Percentiles rank a stretch among this genome's conserved stretches.
phyloP scores from a whole-genome alignment of 768 basidiomycete species.

The Serpula lacrymans region DNA sequence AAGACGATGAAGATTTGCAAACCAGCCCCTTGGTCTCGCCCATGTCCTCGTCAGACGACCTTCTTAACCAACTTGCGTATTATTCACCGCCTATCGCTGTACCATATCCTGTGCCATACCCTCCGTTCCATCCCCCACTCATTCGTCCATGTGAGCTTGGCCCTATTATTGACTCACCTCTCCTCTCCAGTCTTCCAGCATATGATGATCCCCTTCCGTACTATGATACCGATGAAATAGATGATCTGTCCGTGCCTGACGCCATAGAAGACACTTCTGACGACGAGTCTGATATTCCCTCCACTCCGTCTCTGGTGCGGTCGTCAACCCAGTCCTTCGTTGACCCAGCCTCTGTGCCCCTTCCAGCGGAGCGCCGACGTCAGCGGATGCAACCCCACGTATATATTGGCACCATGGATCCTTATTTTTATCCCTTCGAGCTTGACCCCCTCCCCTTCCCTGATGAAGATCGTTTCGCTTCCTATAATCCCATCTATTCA shows the following conservation, averaged over 20 bases:
- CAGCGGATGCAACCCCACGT: constrained; percentile 52
- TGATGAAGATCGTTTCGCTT: constrained; percentile 41
- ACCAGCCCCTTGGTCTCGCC: constrained; percentile 67
- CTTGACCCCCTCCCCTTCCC: constrained; percentile 72
- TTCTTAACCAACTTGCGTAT: constrained; percentile 50
- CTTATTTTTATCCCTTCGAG: constrained; percentile 63
- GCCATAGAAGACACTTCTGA: constrained; percentile 83
- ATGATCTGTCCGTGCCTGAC: constrained; percentile 71
- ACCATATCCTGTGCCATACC: constrained; percentile 66
- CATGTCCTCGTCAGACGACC: constrained; percentile 76
- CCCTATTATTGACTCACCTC: constrained; percentile 39
- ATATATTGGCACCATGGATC: constrained; percentile 56
- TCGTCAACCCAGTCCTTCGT: constrained; percentile 54
- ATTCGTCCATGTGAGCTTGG: constrained; percentile 50
- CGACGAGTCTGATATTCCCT: constrained; percentile 74
- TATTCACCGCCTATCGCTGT: constrained; percentile 44
- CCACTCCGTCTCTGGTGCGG: constrained; percentile 57
- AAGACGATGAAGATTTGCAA: constrained; percentile 58
- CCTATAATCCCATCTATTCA: constrained; percentile 54
- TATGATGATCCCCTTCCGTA: constrained; percentile 62
- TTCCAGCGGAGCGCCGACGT: constrained; percentile 48
- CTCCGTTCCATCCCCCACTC: constrained; percentile 56
- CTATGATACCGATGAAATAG: constrained; percentile 57
- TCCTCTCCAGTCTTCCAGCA: constrained; percentile 33
- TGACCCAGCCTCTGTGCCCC: constrained; percentile 49